Conservation (phyloP, 192 early-diverging fungal genomes). For the Linnemannia hyalina region DNA sequence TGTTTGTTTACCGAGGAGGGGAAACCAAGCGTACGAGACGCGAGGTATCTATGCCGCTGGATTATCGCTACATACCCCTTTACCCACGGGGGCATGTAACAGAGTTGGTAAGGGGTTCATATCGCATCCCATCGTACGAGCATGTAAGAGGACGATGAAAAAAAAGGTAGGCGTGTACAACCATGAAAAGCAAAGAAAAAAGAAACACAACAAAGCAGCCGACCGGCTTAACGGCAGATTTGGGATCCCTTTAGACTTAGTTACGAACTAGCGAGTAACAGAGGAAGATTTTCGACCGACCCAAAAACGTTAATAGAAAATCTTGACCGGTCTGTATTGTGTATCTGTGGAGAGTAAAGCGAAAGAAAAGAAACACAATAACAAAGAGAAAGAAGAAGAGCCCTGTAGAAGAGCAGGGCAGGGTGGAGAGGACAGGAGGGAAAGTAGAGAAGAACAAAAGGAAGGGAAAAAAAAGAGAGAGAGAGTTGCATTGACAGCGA, state of each 20-base stretch:
- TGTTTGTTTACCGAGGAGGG: background rate
- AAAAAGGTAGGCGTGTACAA: background rate
- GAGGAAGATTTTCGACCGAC: background rate
- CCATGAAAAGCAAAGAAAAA: background rate
- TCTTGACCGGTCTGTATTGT: background rate
- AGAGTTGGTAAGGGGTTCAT: background rate
- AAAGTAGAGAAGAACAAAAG: background rate
- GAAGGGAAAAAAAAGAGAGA: background rate
- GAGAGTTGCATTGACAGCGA: background rate
- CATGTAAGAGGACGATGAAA: background rate
- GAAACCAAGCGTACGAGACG: background rate
- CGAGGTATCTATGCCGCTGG: conserved; percentile 2
- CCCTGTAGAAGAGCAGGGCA: background rate
- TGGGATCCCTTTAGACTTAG: background rate
- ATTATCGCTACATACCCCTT: background rate
- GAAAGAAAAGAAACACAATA: background rate
- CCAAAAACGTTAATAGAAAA: conserved; percentile 5
- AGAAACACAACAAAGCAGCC: background rate
- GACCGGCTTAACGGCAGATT: conserved; percentile 7
- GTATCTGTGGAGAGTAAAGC: conserved; percentile 3
- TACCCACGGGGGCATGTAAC: background rate
- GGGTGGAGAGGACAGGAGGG: background rate
- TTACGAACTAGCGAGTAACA: background rate
- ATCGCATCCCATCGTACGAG: background rate
- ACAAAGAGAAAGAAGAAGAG: background rate